Percentiles rank a stretch among this genome's conserved stretches.
Conservation (phyloP, 768 basidiomycete genomes). For the Kwoniella botswanensis region DNA sequence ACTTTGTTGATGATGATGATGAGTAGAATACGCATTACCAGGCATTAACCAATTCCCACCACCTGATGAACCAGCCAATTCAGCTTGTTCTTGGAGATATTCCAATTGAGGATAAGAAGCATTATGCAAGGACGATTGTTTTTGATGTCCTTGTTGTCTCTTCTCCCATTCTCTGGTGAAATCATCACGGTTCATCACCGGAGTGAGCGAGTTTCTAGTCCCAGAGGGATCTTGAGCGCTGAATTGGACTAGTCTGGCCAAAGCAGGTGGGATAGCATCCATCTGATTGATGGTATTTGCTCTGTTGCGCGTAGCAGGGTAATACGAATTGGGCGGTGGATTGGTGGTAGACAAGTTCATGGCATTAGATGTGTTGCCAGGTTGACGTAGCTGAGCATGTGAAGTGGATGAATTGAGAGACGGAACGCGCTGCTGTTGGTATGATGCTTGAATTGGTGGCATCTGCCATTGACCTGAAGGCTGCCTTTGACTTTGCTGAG, state of each 20-base stretch:
- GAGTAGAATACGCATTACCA: constrained; percentile 29
- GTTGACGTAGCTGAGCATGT: constrained; percentile 23
- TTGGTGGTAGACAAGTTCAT: constrained; percentile 58
- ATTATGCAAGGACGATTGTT: constrained; percentile 59
- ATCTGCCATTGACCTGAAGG: constrained; percentile 46
- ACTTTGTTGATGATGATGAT: constrained; percentile 16
- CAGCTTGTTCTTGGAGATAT: constrained; percentile 90
- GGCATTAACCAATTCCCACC: constrained; percentile 46
- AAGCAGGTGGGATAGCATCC: constrained; percentile 91
- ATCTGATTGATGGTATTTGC: constrained; percentile 92
- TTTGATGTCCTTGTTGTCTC: constrained; percentile 68
- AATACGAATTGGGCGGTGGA: constrained; percentile 70
- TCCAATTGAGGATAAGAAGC: constrained; percentile 89
- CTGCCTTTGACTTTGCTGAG: constrained; percentile 54
- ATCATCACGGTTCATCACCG: constrained; percentile 92
- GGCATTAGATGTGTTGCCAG: constrained; percentile 19
- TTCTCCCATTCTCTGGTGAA: constrained; percentile 96
- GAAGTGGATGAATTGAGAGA: constrained; percentile 42
- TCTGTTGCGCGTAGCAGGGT: constrained; percentile 66
- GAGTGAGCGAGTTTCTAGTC: constrained; percentile 70
- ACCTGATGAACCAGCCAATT: constrained; percentile 40
- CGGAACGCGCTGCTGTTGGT: constrained; percentile 52
- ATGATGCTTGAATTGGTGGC: constrained; percentile 33
- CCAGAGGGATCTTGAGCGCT: constrained; percentile 64
- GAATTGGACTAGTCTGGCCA: constrained; percentile 87